Conservation (phyloP, 768 basidiomycete genomes). For the Termitomyces sp. region DNA sequence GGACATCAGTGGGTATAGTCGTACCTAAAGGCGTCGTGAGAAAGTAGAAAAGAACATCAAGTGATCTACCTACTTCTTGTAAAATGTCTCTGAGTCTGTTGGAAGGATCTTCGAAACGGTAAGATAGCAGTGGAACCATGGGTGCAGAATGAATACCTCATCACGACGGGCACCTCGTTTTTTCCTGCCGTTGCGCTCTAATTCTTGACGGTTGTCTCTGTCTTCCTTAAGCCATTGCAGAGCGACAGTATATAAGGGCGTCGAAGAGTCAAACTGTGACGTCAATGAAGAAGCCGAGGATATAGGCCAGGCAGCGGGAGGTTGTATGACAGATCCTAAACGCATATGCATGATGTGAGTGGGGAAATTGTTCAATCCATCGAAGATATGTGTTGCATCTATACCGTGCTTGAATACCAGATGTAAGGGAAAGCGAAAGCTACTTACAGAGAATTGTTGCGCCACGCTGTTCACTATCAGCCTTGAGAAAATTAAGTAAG, state of each 20-base stretch:
- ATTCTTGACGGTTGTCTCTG: constrained; percentile 52
- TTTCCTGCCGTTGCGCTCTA: constrained; percentile 56
- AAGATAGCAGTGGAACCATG: not conserved
- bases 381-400: constrained; percentile 98
- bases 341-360: constrained; percentile 93
- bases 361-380: constrained; percentile 87
- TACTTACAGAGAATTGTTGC: constrained; percentile 84
- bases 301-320: constrained; percentile 70
- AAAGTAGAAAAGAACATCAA: not conserved
- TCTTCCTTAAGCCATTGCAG: constrained; percentile 88
- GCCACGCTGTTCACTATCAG: constrained; percentile 71
- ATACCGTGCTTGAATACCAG: not conserved
- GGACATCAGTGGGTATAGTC: constrained; percentile 36
- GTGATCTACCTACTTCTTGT: constrained; percentile 56
- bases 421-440: not conserved
- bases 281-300: constrained; percentile 16
- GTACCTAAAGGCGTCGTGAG: constrained; percentile 23
- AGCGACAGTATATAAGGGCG: constrained; percentile 64
- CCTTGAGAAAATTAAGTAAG: constrained; percentile 80
- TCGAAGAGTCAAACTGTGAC: constrained; percentile 16
- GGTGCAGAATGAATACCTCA: constrained; percentile 33
- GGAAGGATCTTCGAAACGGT: constrained; percentile 43
- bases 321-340: constrained; percentile 66
- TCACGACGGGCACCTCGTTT: constrained; percentile 53
- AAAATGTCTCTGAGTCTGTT: constrained; percentile 80